Evolutionary conservation across 148 eudicot genomes (phyloP).

Genomic region (Arctostaphylos glauca): DNA sequence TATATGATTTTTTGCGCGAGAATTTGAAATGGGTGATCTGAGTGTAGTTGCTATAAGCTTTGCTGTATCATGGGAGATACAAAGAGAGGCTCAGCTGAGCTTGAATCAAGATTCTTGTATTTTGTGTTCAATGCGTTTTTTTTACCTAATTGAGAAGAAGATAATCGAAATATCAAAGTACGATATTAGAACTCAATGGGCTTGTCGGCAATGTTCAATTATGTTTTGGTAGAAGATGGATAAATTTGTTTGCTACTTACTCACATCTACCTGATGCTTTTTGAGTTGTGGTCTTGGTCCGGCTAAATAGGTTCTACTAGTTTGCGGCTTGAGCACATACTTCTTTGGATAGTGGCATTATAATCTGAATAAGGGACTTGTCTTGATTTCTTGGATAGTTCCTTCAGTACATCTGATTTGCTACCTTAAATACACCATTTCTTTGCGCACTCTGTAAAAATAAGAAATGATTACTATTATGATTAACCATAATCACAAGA

Average conservation of each 20-base stretch:
- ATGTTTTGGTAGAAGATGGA: neutral
- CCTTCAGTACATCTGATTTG: neutral
- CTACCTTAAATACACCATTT: neutral
- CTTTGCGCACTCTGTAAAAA: neutral
- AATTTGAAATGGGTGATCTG: conserved; percentile 20
- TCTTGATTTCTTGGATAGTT: neutral
- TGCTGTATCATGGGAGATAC: neutral
- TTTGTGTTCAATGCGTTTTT: neutral
- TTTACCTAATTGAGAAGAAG: neutral
- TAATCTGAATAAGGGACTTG: neutral
- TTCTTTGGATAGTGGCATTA: neutral
- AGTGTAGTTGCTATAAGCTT: conserved; percentile 11
- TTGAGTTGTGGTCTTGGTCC: neutral
- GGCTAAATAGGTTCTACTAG: neutral
- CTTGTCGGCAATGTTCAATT: neutral
- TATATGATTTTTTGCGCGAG: neutral
- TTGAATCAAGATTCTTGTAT: neutral
- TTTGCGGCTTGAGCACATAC: neutral
- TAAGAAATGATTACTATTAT: too few species aligned
- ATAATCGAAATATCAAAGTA: neutral
- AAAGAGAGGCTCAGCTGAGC: neutral
- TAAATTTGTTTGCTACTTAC: neutral
- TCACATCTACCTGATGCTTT: neutral
- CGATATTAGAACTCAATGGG: neutral
- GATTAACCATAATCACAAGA: neutral